phyloP scores from a whole-genome alignment of 306 rosid genomes.

The Rosa lucieae region DNA sequence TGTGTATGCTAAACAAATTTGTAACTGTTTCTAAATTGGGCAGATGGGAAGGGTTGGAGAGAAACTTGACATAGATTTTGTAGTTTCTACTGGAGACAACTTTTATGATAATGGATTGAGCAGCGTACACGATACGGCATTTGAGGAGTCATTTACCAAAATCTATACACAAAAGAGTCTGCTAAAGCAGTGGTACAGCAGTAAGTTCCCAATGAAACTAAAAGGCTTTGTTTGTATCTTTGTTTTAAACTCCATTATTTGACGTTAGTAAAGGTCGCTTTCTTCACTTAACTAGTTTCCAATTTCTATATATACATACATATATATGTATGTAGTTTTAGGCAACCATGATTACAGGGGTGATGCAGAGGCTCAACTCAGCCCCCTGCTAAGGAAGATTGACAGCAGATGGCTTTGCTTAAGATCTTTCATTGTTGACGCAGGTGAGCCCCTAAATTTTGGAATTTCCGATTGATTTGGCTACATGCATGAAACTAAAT shows the following conservation, averaged over 20 bases:
- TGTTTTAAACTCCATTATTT: background rate
- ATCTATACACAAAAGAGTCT: conserved; percentile 67
- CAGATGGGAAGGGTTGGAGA: conserved; percentile 79
- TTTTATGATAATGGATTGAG: conserved; percentile 52
- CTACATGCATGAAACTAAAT: background rate
- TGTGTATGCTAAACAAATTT: conserved; percentile 1
- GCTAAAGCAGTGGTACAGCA: conserved; percentile 57
- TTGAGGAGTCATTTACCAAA: conserved; percentile 55
- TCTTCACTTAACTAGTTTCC: background rate
- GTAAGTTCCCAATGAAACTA: conserved; percentile 19
- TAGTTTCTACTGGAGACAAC: conserved; percentile 74
- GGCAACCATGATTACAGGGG: conserved; percentile 97
- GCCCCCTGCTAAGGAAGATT: conserved; percentile 43
- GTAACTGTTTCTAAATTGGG: background rate
- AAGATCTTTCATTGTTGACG: conserved; percentile 58
- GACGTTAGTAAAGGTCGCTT: background rate
- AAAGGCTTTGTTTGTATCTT: background rate
- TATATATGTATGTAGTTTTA: conserved; percentile 45
- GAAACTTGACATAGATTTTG: conserved; percentile 51
- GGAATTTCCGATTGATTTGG: background rate
- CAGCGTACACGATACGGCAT: conserved; percentile 46
- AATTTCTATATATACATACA: background rate
- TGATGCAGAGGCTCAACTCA: conserved; percentile 73
- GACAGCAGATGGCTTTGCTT: conserved; percentile 75
- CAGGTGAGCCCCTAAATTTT: conserved; percentile 9